Evolutionary conservation across 177 flowering plant genomes (phyloP).

Genomic region (Vitis hybrid): DNA sequence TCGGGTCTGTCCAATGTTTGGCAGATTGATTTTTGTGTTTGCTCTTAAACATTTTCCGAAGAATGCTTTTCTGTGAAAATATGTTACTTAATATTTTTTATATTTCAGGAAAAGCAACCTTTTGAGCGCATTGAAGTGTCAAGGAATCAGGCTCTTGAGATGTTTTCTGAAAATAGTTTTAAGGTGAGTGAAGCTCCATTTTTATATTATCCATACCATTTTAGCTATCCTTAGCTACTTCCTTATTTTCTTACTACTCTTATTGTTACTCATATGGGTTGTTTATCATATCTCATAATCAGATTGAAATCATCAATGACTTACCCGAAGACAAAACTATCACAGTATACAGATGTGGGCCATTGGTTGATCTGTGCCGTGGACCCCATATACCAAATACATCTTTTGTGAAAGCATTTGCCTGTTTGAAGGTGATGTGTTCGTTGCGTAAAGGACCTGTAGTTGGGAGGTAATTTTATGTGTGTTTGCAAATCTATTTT

Average conservation of each 20-base stretch:
- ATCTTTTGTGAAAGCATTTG: constrained; percentile 90
- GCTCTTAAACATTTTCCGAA: not conserved
- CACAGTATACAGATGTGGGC: constrained; percentile 98
- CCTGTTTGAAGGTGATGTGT: constrained; percentile 78
- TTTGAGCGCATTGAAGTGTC: constrained; percentile 98
- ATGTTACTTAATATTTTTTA: not conserved
- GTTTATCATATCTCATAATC: constrained; percentile 7
- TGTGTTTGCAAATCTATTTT: not conserved
- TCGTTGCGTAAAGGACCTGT: not conserved
- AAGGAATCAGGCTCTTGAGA: constrained; percentile 84
- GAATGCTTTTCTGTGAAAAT: not conserved
- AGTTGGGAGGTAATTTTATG: not conserved
- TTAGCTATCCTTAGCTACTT: not conserved
- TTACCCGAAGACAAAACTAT: constrained; percentile 94
- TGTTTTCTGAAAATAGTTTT: constrained; percentile 86
- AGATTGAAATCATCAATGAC: constrained; percentile 92
- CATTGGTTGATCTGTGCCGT: constrained; percentile 95
- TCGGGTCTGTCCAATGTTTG: too few species aligned
- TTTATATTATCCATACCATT: not conserved
- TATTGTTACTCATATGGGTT: constrained; percentile 2
- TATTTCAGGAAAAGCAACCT: constrained; percentile 87
- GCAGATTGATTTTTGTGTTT: too few species aligned
- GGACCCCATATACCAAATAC: constrained; percentile 99
- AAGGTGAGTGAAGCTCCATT: constrained; percentile 47
- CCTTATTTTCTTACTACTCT: not conserved